A percentile compares a stretch with the other conserved stretches of the same genome.
phyloP scores from a whole-genome alignment of 2,329 filamentous ascomycete species.

The Microdochium nivale region DNA sequence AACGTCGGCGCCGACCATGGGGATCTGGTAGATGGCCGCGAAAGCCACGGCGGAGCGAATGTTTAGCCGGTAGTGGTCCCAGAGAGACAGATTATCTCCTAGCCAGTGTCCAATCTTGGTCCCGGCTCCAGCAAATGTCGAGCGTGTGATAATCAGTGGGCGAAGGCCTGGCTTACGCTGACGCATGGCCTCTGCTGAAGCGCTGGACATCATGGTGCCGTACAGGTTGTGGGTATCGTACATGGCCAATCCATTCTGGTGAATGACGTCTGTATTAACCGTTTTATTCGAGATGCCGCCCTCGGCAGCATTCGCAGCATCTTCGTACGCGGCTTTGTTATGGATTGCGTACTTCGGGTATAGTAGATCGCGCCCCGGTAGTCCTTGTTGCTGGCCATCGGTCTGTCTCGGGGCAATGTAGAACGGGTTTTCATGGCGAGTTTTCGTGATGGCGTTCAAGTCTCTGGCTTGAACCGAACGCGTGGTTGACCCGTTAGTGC shows the following conservation, averaged over 20 bases:
- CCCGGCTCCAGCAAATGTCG: conserved; percentile 67
- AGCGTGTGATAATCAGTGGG: conserved; percentile 66
- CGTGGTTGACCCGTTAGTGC: conserved; percentile 5
- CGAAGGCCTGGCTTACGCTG: conserved; percentile 53
- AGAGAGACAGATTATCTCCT: conserved; percentile 48
- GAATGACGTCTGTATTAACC: conserved; percentile 58
- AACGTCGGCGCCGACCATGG: conserved; percentile 64
- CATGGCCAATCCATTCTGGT: conserved; percentile 57
- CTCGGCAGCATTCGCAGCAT: conserved; percentile 29
- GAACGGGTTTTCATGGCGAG: conserved; percentile 3
- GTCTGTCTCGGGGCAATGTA: conserved; percentile 10
- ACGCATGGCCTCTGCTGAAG: conserved; percentile 58
- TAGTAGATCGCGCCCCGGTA: conserved; percentile 55
- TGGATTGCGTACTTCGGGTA: conserved; percentile 57
- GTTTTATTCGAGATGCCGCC: conserved; percentile 48
- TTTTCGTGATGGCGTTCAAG: not conserved
- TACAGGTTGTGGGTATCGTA: conserved; percentile 76
- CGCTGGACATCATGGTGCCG: conserved; percentile 65
- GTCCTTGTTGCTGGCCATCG: conserved; percentile 39
- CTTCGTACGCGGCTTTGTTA: conserved; percentile 45
- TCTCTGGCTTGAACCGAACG: conserved; percentile 19
- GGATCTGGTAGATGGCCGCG: conserved; percentile 56
- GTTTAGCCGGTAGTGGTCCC: conserved; percentile 49
- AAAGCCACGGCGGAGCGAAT: conserved; percentile 54
- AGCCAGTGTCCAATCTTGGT: conserved; percentile 53